These are phyloP conservation scores for Ceraceosorus guamensis DNA, from an alignment of 1,284 basidiomycete species.

Conservation along the genomic window DNA sequence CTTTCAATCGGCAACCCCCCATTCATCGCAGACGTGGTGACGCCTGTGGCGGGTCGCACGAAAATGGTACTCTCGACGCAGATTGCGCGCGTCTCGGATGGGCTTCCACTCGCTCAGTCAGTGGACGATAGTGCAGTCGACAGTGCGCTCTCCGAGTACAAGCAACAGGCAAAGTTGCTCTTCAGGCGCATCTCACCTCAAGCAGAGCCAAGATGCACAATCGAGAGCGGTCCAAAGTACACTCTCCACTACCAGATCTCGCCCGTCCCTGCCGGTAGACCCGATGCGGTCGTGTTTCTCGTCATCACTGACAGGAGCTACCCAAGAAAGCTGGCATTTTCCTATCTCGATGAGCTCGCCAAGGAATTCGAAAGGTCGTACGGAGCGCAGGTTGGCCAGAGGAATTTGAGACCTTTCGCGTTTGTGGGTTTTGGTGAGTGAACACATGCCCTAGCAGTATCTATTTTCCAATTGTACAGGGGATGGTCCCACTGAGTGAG, in stretches of 20 bases:
- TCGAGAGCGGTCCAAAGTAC: conserved; percentile 67
- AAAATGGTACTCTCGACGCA: conserved; percentile 45
- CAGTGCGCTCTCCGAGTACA: conserved; percentile 86
- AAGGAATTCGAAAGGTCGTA: conserved; percentile 69
- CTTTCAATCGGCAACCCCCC: no score
- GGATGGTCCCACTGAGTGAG: no score
- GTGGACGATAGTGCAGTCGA: conserved; percentile 64
- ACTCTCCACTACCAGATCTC: conserved; percentile 76
- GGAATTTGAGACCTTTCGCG: conserved; percentile 41
- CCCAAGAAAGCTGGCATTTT: conserved; percentile 93
- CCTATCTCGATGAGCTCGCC: conserved; percentile 90
- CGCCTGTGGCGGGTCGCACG: no score
- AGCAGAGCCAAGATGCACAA: conserved; percentile 88
- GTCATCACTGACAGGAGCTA: conserved; percentile 95
- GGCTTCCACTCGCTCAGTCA: conserved; percentile 43
- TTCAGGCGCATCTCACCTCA: conserved; percentile 81
- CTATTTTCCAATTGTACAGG: not conserved
- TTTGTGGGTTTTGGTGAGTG: conserved; percentile 41
- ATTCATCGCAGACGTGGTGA: no score
- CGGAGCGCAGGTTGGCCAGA: conserved; percentile 37
- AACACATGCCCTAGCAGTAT: not conserved
- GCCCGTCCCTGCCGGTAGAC: conserved; percentile 25
- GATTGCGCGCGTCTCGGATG: conserved; percentile 39
- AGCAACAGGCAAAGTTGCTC: conserved; percentile 94
- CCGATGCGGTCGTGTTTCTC: conserved; percentile 69